phyloP scores from a whole-genome alignment of 2,329 filamentous ascomycete species.

The Ceratocystis diversiconidia region DNA sequence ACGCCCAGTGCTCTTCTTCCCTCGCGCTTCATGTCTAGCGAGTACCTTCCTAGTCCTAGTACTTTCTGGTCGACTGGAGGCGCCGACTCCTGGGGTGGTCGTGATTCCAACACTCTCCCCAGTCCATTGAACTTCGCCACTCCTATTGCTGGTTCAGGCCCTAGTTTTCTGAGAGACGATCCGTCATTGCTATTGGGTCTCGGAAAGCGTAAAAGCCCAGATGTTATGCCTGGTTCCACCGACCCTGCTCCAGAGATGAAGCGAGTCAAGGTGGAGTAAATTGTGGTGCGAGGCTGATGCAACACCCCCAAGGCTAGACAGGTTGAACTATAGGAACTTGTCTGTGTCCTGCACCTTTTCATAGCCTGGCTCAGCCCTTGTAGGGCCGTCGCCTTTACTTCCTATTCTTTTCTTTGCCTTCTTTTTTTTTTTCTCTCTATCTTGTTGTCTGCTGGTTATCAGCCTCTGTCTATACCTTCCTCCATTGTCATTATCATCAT shows the following conservation, averaged over 20 bases:
- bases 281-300: not conserved
- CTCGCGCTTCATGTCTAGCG: slow-evolving; percentile 76
- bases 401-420: slow-evolving; percentile 9
- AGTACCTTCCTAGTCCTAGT: slow-evolving; percentile 77
- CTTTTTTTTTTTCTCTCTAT: slow-evolving; percentile 11
- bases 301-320: not conserved
- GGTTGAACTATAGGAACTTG: not conserved
- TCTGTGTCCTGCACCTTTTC: not conserved
- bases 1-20: slow-evolving; percentile 76
- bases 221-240: slow-evolving; percentile 30
- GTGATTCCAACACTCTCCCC: slow-evolving; percentile 74
- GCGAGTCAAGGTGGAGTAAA: slow-evolving; percentile 37
- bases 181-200: slow-evolving; percentile 20
- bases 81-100: slow-evolving; percentile 65
- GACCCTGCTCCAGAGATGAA: slow-evolving; percentile 37
- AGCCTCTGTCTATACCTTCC: slow-evolving; percentile 14
- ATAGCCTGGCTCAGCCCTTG: not conserved
- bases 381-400: slow-evolving; percentile 1
- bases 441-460: slow-evolving; percentile 3
- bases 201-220: slow-evolving; percentile 44
- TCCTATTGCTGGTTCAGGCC: slow-evolving; percentile 49
- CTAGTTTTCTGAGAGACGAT: slow-evolving; percentile 49
- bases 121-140: slow-evolving; percentile 90
- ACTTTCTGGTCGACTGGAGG: slow-evolving; percentile 51
- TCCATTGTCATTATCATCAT: slow-evolving; percentile 7